A percentile compares a stretch with the other conserved stretches of the same genome.
Conservation (phyloP, 345 rosid genomes). For the Populus nigra region DNA sequence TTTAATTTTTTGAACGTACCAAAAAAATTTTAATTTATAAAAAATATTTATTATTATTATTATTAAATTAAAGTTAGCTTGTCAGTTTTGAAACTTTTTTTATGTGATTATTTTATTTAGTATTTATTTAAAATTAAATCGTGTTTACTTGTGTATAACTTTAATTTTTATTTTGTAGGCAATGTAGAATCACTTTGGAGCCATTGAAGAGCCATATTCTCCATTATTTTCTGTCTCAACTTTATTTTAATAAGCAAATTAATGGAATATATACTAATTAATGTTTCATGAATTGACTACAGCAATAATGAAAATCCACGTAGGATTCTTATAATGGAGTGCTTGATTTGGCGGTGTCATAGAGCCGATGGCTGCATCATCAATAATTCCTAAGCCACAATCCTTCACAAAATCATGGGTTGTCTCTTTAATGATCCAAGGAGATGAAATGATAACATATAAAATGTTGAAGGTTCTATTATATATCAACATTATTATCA, state of each 20-base stretch:
- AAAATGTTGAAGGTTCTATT: not conserved
- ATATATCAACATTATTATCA: too few relatives aligned
- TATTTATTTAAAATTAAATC: too few relatives aligned
- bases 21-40: too few relatives aligned
- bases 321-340: not conserved
- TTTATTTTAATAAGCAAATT: not conserved
- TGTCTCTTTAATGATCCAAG: not conserved
- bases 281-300: not conserved
- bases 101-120: too few relatives aligned
- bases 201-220: not conserved
- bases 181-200: not conserved
- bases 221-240: not conserved
- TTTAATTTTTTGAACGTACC: too few relatives aligned
- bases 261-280: not conserved
- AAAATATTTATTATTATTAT: too few relatives aligned
- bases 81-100: too few relatives aligned
- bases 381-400: not conserved
- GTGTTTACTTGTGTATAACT: too few relatives aligned
- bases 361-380: slow-evolving; percentile 12
- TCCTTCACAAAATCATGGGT: not conserved
- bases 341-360: slow-evolving; percentile 1
- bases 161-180: not conserved
- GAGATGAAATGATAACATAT: not conserved
- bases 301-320: too few relatives aligned
- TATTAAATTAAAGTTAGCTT: too few relatives aligned